Evolutionary conservation across 1,284 basidiomycete species (phyloP), one percentile per base, ranked within the genome.

Genomic region (Laetiporus sulphureus): DNA sequence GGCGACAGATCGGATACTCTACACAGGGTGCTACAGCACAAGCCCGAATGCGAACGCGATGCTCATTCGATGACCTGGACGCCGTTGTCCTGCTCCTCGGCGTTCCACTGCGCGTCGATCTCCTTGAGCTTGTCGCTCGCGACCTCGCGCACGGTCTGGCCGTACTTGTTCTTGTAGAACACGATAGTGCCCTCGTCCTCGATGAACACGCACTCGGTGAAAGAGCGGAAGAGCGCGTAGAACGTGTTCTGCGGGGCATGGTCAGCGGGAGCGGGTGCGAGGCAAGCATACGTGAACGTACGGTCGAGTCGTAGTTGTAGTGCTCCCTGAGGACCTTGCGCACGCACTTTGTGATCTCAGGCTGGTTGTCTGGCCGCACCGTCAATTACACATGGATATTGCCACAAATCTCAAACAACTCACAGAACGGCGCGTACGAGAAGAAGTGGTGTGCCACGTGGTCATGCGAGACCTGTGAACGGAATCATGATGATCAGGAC

Each of bases 141-240:
- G 5, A 60, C 44, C 20, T 48, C 44, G 4, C 61, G 49, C 18
- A 44, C 50, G 5, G 55, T 42, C 25, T 54, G 40, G 12, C 86
- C 87, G 19, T 72, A 51, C 36, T 66, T 68, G 61, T 90, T 81
- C 64, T 82, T 83, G 71, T 79, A 90, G 65, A 91, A 90, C 16
- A 83, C 72, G 51, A 89, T 73, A 44, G 80, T 75, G 38, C 80
- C 83, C 48, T 81, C 75, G 51, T 87, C 81, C 56, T 89, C 85
- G 44, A 89, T 74, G 65, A 82, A 87, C 57, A 64, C 32, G 51
- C 60, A 70, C 38, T 71, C 57, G 21, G 64, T 66, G 51, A 64
- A 64, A 12, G 63, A 62, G 21, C 62, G 57, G 51, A 60, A 65
- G 23, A 65, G 53, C 7, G 62, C 61, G 37, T 57, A 57, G 51